Percentiles rank a stretch among this genome's conserved stretches.
These are phyloP conservation scores for Trichoderma sp. DNA, from an alignment of 2,329 filamentous ascomycete species.

Conservation along the genomic window DNA sequence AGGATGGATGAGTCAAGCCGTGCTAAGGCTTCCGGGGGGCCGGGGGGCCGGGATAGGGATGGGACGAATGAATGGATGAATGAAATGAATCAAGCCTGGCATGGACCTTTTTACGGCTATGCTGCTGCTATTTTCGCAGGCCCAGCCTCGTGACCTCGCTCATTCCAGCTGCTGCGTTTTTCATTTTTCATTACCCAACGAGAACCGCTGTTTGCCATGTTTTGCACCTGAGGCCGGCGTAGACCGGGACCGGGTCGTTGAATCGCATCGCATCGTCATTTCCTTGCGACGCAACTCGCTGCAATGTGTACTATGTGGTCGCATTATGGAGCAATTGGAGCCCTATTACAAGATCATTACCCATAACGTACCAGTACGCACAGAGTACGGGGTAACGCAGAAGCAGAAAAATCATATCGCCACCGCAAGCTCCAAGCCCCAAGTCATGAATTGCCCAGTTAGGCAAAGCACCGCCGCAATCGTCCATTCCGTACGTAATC, in stretches of 20 bases:
- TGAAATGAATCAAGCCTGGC: too few species aligned
- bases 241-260: background rate
- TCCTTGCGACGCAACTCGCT: background rate
- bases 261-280: background rate
- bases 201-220: background rate
- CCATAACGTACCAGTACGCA: background rate
- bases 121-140: slow-evolving; percentile 17
- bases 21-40: background rate
- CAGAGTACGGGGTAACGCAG: slow-evolving; percentile 1
- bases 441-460: background rate
- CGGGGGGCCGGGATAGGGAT: background rate
- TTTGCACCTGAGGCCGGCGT: background rate
- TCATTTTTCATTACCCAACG: slow-evolving; percentile 12
- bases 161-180: background rate
- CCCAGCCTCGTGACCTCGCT: slow-evolving; percentile 11
- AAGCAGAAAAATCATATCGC: background rate
- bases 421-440: background rate
- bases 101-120: slow-evolving; percentile 3
- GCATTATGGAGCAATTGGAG: background rate
- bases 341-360: background rate
- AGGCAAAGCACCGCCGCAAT: slow-evolving; percentile 2
- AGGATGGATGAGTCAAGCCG: slow-evolving; percentile 5
- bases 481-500: slow-evolving; percentile 25
- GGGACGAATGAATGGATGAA: background rate
- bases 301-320: background rate